These are phyloP conservation scores for Tolypocladium tundrense DNA, from an alignment of 2,329 filamentous ascomycete species.

Conservation along the genomic window DNA sequence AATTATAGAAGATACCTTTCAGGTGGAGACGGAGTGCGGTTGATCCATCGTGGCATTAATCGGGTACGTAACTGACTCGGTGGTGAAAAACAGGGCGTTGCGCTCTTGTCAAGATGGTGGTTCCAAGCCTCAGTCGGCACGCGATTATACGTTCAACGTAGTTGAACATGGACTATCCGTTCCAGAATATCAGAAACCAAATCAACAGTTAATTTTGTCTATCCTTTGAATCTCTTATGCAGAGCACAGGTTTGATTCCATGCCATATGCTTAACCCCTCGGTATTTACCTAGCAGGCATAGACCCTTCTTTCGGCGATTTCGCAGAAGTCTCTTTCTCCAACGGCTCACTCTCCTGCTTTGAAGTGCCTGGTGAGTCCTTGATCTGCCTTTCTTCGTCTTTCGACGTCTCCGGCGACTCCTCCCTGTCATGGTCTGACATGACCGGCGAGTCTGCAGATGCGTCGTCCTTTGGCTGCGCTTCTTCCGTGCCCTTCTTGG, in stretches of 20 bases:
- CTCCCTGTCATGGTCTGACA: neutral
- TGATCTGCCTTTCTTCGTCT: neutral
- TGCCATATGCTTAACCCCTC: neutral
- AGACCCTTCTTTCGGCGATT: neutral
- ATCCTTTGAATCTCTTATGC: too few species aligned
- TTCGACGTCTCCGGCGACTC: neutral
- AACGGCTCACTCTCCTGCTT: neutral
- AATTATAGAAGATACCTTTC: neutral
- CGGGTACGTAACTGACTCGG: neutral
- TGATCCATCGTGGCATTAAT: neutral
- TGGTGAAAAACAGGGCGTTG: neutral
- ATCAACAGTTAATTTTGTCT: too few species aligned
- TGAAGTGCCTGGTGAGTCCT: neutral
- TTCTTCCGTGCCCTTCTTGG: slow-evolving; percentile 4
- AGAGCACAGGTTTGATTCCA: too few species aligned
- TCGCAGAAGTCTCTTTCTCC: neutral
- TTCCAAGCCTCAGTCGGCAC: neutral
- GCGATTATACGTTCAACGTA: too few species aligned
- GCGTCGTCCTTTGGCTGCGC: slow-evolving; percentile 1
- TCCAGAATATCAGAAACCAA: too few species aligned
- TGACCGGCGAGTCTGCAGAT: neutral
- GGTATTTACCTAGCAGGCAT: neutral
- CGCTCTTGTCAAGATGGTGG: neutral
- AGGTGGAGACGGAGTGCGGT: neutral
- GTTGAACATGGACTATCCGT: too few species aligned